Base-by-base conservation (phyloP, 345 rosid genomes). In the Citrus hindsii region DNA sequence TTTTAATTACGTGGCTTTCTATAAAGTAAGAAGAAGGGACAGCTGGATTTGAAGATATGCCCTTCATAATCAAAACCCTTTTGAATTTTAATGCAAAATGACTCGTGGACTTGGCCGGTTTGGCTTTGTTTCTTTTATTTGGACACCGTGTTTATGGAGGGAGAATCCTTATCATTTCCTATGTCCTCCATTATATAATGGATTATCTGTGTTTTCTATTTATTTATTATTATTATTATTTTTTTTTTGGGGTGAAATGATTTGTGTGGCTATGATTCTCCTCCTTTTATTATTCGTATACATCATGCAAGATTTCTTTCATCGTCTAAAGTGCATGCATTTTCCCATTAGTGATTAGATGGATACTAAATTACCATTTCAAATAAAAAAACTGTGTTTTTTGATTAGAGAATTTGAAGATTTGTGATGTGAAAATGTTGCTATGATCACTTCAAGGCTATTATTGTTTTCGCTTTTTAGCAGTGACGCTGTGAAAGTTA, bases 151-250 rank as follows among this genome's bases (percentile, higher is more conserved):
- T 55, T 10, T 56, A 35, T 16, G 25, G 35, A 59, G 22, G 7
- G 37, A 71, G 82, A 83, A 76, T 76, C 82, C 68, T 76, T 61
- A 61, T 76, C 76, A 13, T 22, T 79, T 37, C 64, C 37, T 61
- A 33, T 51, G 25, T 59, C 30, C 40, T 7, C 37, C 37, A 35
- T 40, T 32, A 55, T 69, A 19, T 38, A 24, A 4, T 51, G 10
- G 0, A 51, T 51, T 51, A 16, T 51, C 6, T 53, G 22, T 18
- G 33, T 8, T 24, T 18, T 33, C 7, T 58, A 2, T 37, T 37
- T 37, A 37, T 37, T 37, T 37, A 7, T 32, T 32, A 32, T 3
- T 32, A 4, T 32, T 38, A 7, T 32, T 32, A 32, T 3, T 32
- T 0, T 32, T 3, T 4, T 32, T 25, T 48, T 9, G 7, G 7